Percentiles rank a stretch among this genome's conserved stretches.
These are phyloP conservation scores for Fusarium anthophilum DNA, from an alignment of 2,329 filamentous ascomycete genomes.

Conservation along the genomic window DNA sequence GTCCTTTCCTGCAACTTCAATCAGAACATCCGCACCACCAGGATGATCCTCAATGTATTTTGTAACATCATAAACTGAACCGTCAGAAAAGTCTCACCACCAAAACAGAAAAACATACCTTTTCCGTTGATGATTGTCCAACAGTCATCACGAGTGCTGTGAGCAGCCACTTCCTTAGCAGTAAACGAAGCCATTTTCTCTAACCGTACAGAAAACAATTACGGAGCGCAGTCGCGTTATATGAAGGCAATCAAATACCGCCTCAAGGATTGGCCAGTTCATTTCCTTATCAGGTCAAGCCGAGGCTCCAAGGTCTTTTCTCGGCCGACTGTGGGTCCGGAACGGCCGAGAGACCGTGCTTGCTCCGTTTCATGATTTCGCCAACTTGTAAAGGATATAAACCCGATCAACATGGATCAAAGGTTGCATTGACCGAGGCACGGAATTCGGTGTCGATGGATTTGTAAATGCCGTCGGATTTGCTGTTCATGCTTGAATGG, in stretches of 20 bases:
- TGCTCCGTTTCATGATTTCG: conserved; percentile 1
- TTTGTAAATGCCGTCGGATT: background rate
- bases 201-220: background rate
- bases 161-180: conserved; percentile 57
- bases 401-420: conserved; percentile 5
- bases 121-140: conserved; percentile 68
- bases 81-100: background rate
- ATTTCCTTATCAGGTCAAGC: conserved; percentile 13
- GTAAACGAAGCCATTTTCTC: conserved; percentile 37
- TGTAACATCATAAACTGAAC: conserved; percentile 66
- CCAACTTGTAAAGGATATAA: conserved; percentile 2
- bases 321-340: conserved; percentile 37
- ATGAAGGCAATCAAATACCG: conserved; percentile 19
- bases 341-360: conserved; percentile 20
- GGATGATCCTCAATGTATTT: conserved; percentile 69
- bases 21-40: conserved; percentile 80
- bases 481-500: background rate
- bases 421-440: conserved; percentile 16
- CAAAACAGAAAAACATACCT: conserved; percentile 50
- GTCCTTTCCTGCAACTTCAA: conserved; percentile 81
- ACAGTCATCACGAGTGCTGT: conserved; percentile 58
- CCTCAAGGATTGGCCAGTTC: background rate
- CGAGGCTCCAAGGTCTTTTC: conserved; percentile 33
- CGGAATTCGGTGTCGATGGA: conserved; percentile 7
- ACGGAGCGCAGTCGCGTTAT: conserved; percentile 1